Evolutionary conservation across 164 flowering plant species (phyloP).

Genomic region (Akebia trifoliata): DNA sequence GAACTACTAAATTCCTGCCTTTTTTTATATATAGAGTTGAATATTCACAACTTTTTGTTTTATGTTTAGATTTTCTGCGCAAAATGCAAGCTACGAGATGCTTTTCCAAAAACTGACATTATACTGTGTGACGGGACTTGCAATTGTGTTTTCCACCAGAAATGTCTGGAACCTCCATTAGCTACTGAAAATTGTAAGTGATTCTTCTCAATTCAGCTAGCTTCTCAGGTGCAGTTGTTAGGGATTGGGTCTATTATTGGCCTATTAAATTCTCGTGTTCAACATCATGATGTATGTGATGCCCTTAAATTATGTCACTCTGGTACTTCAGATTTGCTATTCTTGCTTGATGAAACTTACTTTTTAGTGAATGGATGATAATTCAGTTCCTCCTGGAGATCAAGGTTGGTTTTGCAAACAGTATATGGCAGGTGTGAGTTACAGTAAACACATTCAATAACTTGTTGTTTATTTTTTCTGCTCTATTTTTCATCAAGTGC

Average conservation of each 20-base stretch:
- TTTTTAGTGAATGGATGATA: slow-evolving; percentile 15
- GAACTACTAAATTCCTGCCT: too few species aligned
- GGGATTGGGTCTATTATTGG: not conserved
- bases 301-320: not conserved
- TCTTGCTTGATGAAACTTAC: slow-evolving; percentile 5
- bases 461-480: slow-evolving; percentile 5
- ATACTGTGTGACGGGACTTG: slow-evolving; percentile 96
- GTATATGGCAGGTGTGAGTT: slow-evolving; percentile 80
- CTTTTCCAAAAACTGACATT: slow-evolving; percentile 86
- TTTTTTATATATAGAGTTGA: too few species aligned
- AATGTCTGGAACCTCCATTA: slow-evolving; percentile 93
- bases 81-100: slow-evolving; percentile 78
- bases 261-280: not conserved
- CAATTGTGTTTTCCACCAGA: slow-evolving; percentile 92
- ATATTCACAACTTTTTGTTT: slow-evolving; percentile 4
- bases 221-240: not conserved
- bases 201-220: slow-evolving; percentile 9
- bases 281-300: not conserved
- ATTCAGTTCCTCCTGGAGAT: slow-evolving; percentile 84
- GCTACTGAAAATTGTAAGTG: slow-evolving; percentile 75
- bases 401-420: slow-evolving; percentile 87
- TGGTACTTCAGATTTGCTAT: not conserved
- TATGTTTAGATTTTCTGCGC: slow-evolving; percentile 77
- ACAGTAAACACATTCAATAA: not conserved
- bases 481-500: not conserved